Base-by-base conservation (phyloP, 495 filamentous ascomycete species). In the Daldinia decipiens region DNA sequence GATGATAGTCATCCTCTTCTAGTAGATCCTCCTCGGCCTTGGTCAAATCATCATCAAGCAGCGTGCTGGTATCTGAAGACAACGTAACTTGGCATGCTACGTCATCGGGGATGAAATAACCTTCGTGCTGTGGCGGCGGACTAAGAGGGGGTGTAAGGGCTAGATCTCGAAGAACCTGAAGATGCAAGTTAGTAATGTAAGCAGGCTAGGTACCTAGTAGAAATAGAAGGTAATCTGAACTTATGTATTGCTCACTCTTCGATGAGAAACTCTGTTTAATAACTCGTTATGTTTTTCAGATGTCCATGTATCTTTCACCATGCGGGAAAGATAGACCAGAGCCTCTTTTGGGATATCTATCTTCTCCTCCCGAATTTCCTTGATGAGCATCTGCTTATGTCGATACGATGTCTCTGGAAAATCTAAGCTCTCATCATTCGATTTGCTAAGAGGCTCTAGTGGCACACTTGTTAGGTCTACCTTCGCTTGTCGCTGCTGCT, bases 111-210 rank as follows among this genome's bases (percentile, higher is more conserved):
- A 86, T 60, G 50, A 82, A 88, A 36, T 80, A 79, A 19, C 78
- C 74, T 12, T 69, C 40, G 1, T 80, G 54, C 8, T 79, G 80
- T 5, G 76, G 69, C 17, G 78, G 56, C 2, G 89, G 88, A 40
- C 87, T 84, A 11, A 92, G 76, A 12, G 87, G 89, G 31, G 89
- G 90, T 11, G 89, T 88, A 29, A 90, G 59, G 64, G 65, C 29
- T 39, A 67, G 7, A 27, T 72, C 63, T 36, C 38, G 76, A 27
- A 24, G 38, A 11, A 13, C 26, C 60, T 69, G 62, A 17, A 3
- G 15, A 52, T 32, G 4, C 31, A 58, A 27, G 26, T 68, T 43
- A 55, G 36, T 32, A 6, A 7, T 4, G 13, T 5, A 58, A 21
- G 5, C 31, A 43, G 17, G 11, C 12, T 1, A 19, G 11, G 11